Evolutionary conservation across 106 monocot genomes (phyloP), one percentile per base, ranked within the genome.

Genomic region (Posidonia australis): DNA sequence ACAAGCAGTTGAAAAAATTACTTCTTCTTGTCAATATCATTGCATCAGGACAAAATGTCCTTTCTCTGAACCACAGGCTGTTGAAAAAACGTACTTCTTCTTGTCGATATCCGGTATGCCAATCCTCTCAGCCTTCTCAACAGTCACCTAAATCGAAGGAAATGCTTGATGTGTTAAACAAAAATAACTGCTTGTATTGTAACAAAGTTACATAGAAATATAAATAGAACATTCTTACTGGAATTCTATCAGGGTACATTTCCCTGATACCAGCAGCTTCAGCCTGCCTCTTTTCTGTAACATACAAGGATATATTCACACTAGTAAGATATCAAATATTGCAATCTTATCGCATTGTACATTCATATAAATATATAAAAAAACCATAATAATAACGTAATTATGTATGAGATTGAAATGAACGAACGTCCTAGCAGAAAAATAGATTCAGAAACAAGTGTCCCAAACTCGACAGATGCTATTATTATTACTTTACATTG

Each of bases 211-310:
- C 36, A 25, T 18, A 25, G 12, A 23, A 25, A 55, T 7, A 31
- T 10, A 28, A 21, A 51, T 23, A 51, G 30, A 54, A 55, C 18
- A 23, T 23, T 67, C 67, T 32, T 67, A 67, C 54, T 16, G 67
- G 54, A 23, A 67, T 67, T 55, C 67, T 67, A 42, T 67, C 67
- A 42, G 54, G 36, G 55, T 67, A 67, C 53, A 53, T 66, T 46
- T 66, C 67, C 55, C 54, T 67, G 13, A 54, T 67, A 42, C 67
- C 54, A 54, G 54, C 2, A 44, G 67, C 22, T 67, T 54, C 67
- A 21, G 54, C 67, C 42, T 67, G 42, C 43, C 67, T 54, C 54
- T 54, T 67, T 43, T 67, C 67, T 51, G 51, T 64, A 48, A 30
- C 16, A 30, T 18, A 58, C 26, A 58, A 9, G 30, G 12, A 27